Conservation (phyloP, 495 filamentous ascomycete species). For the Aspergillus homomorphus region DNA sequence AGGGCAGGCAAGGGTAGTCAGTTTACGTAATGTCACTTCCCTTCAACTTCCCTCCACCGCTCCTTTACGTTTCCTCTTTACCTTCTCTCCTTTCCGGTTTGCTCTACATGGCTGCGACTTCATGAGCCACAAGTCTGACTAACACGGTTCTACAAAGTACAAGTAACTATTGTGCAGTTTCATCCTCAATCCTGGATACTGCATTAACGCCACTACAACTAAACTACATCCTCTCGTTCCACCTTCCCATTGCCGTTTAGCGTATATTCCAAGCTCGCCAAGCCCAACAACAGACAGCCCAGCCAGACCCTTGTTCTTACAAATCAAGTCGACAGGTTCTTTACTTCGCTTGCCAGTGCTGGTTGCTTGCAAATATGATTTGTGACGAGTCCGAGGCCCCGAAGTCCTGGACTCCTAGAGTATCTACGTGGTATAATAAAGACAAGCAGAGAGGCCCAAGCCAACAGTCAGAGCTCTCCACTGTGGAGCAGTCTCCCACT, state of each 20-base stretch:
- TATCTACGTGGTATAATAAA: not conserved
- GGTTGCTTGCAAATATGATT: not conserved
- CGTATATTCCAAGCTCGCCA: not conserved
- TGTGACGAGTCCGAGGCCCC: not conserved
- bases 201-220: not conserved
- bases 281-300: not conserved
- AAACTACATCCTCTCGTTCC: not conserved
- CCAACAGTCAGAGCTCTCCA: not conserved
- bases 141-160: not conserved
- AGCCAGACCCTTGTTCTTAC: not conserved
- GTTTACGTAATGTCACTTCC: not conserved
- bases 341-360: not conserved
- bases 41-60: not conserved
- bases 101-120: not conserved
- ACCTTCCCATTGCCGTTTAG: slow-evolving; percentile 8
- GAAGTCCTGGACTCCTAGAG: not conserved
- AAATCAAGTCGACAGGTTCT: not conserved
- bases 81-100: not conserved
- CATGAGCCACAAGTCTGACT: not conserved
- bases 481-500: not conserved
- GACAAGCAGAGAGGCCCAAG: not conserved
- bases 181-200: not conserved
- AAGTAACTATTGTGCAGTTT: too few relatives aligned
- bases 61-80: not conserved
- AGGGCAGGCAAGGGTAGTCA: not conserved